Evolutionary conservation across 2,329 filamentous ascomycete genomes (phyloP), one percentile per base, ranked within the genome.

Genomic region (Camptophora hylomeconis): DNA sequence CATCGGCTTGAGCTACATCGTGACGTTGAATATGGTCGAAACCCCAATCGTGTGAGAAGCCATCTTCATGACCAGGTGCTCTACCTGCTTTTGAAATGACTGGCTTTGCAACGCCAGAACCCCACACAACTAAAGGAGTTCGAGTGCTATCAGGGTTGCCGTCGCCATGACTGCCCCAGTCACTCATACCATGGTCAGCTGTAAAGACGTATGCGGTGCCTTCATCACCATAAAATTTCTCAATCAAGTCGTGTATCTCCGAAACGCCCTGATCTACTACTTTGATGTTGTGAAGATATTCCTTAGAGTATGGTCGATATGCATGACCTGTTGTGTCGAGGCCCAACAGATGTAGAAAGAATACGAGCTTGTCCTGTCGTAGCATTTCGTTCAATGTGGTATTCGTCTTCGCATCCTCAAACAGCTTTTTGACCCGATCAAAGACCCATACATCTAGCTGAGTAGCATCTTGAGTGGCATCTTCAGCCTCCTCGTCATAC

Each of bases 131-230:
- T 17, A 98, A 61, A 1, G 89, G 89, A 1, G 89, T 98, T 28
- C 89, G 72, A 3, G 89, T 98, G 47, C 95, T 98, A 53, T 98
- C 81, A 0, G 89, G 89, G 54, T 98, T 86, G 5, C 89, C 89
- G 52, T 98, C 89, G 20, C 92, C 92, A 52, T 98, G 92, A 45
- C 86, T 95, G n/a, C 92, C 89, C 77, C 80, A 94, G 54, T 98
- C 89, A 48, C 83, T 95, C 89, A 98, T 98, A 11, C 89, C 89
- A 53, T 98, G 89, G 49, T 98, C 89, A 5, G 89, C 89, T 1
- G 92, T 98, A 50, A 98, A 98, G 10, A 98, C 72, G 51, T 87
- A 98, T 0, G 92, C 83, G 0, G 89, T 95, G 53, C 89, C 76
- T 39, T 73, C 72, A 44, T 84, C 77, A 4, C 60, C 66, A 46